Evolutionary conservation across 2,329 filamentous ascomycete species (phyloP), one percentile per base, ranked within the genome.

Genomic region (Zalaria sp.): DNA sequence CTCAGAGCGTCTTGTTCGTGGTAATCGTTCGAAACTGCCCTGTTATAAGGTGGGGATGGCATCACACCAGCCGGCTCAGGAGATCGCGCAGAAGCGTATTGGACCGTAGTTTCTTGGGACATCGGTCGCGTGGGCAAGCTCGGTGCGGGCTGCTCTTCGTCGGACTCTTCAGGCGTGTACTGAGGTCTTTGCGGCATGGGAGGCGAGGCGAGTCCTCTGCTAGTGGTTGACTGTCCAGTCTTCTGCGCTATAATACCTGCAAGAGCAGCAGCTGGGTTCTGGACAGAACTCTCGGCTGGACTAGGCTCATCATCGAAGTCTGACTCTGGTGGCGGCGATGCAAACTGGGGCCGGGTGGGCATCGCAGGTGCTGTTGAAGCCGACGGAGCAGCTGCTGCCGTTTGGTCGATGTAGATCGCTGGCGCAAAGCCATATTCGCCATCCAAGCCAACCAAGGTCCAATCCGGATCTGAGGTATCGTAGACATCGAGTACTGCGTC

Each of bases 391-490:
- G 68, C 56, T 27, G 59, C 59, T 34, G 72, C 69, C 37, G 68
- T 61, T 40, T 85, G 63, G 51, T 96, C 86, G 50, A 96, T 94
- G 59, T 98, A 98, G 62, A 96, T 98, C 46, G 89, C 77, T 3
- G 91, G 91, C 41, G 84, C 91, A 61, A 98, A 98, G 38, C 91
- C 91, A 66, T 79, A 98, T 50, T 95, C 86, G 41, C 76, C 77
- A 51, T 87, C 79, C 36, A 81, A 68, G 11, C 89, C 88, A 27
- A 93, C 89, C 39, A 98, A 68, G 47, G 91, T 94, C 91, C 91
- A 98, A 63, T 98, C 91, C 9, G 86, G 85, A 60, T 98, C 91
- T 4, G 86, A 82, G 6, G 73, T 80, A 61, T 98, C 91, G 64
- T 84, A 96, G 38, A 98, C 83, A 46, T 83, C 70, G 38, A 98